phyloP scores from a whole-genome alignment of 345 rosid genomes.

The Ceriops tagal region DNA sequence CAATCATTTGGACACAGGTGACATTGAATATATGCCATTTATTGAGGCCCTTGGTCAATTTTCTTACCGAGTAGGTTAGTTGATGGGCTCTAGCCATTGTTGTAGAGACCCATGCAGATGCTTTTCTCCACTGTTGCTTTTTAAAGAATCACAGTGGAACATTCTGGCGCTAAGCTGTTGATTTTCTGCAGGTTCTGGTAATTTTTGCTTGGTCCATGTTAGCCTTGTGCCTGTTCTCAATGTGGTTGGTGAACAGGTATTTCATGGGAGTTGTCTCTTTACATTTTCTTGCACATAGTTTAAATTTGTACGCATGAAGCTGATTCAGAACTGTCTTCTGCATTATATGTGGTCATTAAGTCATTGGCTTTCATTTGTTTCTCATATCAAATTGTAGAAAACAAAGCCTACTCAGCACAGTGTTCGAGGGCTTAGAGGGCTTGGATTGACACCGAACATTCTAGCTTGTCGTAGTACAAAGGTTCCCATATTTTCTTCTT shows the following conservation, averaged over 20 bases:
- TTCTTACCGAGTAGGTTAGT: constrained; percentile 85
- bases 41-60: constrained; percentile 96
- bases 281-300: not conserved
- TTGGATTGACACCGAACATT: constrained; percentile 81
- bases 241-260: constrained; percentile 98
- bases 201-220: constrained; percentile 95
- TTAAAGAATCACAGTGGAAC: not conserved
- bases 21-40: constrained; percentile 96
- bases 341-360: not conserved
- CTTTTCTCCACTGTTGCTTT: not conserved
- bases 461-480: constrained; percentile 88
- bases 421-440: constrained; percentile 76
- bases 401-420: constrained; percentile 99
- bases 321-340: not conserved
- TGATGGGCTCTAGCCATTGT: constrained; percentile 7
- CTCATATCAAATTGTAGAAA: constrained; percentile 46
- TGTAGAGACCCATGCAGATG: not conserved
- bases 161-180: constrained; percentile 12
- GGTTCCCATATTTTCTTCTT: constrained; percentile 32
- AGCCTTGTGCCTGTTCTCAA: constrained; percentile 95
- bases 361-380: not conserved
- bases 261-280: not conserved
- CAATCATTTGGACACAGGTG: constrained; percentile 53
- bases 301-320: not conserved
- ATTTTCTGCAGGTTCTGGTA: constrained; percentile 59